Percentiles rank a stretch among this genome's conserved stretches.
phyloP scores from a whole-genome alignment of 1,284 basidiomycete genomes.

The Paramarasmius palmivorus region DNA sequence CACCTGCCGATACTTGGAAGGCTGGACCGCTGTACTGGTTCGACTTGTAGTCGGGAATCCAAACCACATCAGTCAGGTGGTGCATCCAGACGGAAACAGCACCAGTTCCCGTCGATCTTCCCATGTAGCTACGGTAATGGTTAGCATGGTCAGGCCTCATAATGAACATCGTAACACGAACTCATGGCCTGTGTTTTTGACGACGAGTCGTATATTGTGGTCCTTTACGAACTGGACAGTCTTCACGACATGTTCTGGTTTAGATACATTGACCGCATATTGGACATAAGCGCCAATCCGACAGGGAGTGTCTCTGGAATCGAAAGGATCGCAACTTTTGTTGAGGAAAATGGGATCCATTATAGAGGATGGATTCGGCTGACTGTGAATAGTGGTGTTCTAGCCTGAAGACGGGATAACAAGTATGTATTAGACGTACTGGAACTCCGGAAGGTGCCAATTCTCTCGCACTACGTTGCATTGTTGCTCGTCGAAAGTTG shows the following conservation, averaged over 20 bases:
- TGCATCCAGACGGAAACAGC: slow-evolving; percentile 23
- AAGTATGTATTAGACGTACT: slow-evolving; percentile 13
- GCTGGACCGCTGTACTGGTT: slow-evolving; percentile 17
- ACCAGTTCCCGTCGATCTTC: slow-evolving; percentile 20
- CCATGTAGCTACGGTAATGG: slow-evolving; percentile 18
- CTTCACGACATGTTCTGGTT: slow-evolving; percentile 18
- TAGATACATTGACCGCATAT: slow-evolving; percentile 24
- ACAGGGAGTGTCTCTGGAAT: slow-evolving; percentile 16
- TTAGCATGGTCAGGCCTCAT: background rate
- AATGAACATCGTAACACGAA: slow-evolving; percentile 8
- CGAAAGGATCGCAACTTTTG: slow-evolving; percentile 25
- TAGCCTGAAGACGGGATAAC: background rate
- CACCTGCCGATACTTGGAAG: slow-evolving; percentile 17
- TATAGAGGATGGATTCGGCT: slow-evolving; percentile 15
- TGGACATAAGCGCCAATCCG: slow-evolving; percentile 22
- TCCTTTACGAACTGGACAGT: slow-evolving; percentile 21
- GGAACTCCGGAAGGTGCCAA: slow-evolving; percentile 19
- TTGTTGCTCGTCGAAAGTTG: slow-evolving; percentile 12
- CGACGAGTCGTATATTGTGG: slow-evolving; percentile 24
- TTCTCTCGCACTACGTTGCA: slow-evolving; percentile 13
- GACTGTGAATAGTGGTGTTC: background rate
- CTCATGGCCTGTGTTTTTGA: slow-evolving; percentile 27
- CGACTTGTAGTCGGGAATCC: slow-evolving; percentile 15
- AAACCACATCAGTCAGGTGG: slow-evolving; percentile 16
- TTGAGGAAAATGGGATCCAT: slow-evolving; percentile 20